Base-by-base conservation (phyloP, 495 filamentous ascomycete genomes). In the Neurospora tetrasperma region DNA sequence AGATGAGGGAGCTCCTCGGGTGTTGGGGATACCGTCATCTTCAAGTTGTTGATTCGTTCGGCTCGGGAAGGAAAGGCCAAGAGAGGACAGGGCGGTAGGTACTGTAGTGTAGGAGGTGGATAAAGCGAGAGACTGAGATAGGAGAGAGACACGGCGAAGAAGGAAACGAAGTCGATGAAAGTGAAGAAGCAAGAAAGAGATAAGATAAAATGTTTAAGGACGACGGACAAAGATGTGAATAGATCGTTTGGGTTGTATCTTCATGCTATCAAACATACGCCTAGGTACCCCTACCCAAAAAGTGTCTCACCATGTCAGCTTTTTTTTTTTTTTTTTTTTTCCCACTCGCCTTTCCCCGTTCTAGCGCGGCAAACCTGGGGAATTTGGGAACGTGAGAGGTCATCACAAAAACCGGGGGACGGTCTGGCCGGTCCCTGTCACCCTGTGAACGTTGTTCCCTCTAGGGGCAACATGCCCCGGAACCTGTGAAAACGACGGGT, bases 1-100 rank as follows among this genome's bases (percentile, higher is more conserved):
- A 84, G 71, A 43, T 82, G 84, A 16, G 83, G 81, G 39, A 85
- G 81, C 20, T 82, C 80, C 31, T 69, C 66, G 20, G 76, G 46
- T 35, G n/a, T 38, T 62, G 43, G 69, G 12, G 46, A 46, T n/a
- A 69, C 62, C 14, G 23, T 72, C 74, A 73, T 78, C 3, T 72
- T 74, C n/a, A 2, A 16, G 27, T 16, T 35, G 54, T 66, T 35
- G 54, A 1, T 66, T 35, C 1, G 54, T 35, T 62, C 12, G 12
- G 27, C 27, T 16, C 54, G 23, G 5, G 5, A 23, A 31, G 8
- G 54, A 11, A 16, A 5, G 42, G 41, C 40, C 1, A 42, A 42
- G 42, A 14, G 42, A 20, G 20, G 23, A 0, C 14, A 12, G 20
- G 8, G 20, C 12, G 48, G 48, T 31, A 62, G 27, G 27, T 12